A percentile compares a stretch with the other conserved stretches of the same genome.
These are phyloP conservation scores for Exutisphaerella laricina DNA, from an alignment of 2,329 filamentous ascomycete species.

Conservation along the genomic window DNA sequence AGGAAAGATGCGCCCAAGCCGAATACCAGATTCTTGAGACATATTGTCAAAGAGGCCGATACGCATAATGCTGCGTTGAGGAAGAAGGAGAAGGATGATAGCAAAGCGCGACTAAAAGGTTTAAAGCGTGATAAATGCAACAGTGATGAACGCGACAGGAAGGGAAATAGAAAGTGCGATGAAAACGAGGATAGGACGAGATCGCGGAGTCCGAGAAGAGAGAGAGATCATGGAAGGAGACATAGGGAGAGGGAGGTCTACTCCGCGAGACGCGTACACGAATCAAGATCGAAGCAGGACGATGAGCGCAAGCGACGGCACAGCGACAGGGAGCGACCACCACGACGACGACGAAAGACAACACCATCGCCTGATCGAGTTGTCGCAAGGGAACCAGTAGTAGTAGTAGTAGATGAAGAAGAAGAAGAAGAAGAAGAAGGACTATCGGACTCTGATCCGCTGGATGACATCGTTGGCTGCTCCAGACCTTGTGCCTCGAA, in stretches of 20 bases:
- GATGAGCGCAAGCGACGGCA: constrained; percentile 1
- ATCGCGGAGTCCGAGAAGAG: constrained; percentile 5
- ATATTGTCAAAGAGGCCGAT: constrained; percentile 83
- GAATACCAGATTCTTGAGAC: constrained; percentile 82
- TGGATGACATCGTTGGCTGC: constrained; percentile 74
- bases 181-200: not conserved
- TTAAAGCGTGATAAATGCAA: constrained; percentile 38
- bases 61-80: constrained; percentile 82
- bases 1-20: constrained; percentile 62
- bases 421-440: not conserved
- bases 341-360: constrained; percentile 1
- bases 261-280: not conserved
- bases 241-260: constrained; percentile 5
- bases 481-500: constrained; percentile 48
- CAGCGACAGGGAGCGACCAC: not conserved
- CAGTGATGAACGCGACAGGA: too few relatives aligned
- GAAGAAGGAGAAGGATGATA: constrained; percentile 77
- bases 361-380: too few relatives aligned
- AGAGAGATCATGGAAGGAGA: not conserved
- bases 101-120: constrained; percentile 61
- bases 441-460: constrained; percentile 56
- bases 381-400: too few relatives aligned
- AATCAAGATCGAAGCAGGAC: not conserved
- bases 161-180: constrained; percentile 10
- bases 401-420: too few relatives aligned